These are phyloP conservation scores for Gracilaria caudata DNA, from an alignment of 23 red algal species.

Conservation along the genomic window DNA sequence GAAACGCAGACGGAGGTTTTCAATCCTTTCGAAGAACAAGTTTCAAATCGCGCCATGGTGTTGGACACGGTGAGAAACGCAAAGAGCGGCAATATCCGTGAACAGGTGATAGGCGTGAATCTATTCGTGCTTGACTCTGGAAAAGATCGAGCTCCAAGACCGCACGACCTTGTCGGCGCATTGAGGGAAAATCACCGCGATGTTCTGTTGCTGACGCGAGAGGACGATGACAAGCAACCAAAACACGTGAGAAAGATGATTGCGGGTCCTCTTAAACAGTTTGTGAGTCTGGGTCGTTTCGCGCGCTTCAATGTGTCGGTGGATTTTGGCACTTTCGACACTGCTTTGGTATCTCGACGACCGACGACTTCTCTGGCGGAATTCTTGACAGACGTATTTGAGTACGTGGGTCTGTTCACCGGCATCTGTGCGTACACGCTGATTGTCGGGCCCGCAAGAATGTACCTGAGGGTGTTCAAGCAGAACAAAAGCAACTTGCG, in stretches of 20 bases:
- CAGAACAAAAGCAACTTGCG: background rate
- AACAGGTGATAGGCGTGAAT: conserved; percentile 8
- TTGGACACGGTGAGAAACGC: conserved; percentile 18
- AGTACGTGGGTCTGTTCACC: conserved; percentile 66
- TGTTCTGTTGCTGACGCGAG: conserved; percentile 30
- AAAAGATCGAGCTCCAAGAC: background rate
- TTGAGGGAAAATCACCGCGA: conserved; percentile 40
- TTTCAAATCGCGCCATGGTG: conserved; percentile 15
- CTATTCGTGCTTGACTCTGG: conserved; percentile 34
- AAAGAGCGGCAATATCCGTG: background rate
- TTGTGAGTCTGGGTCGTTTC: conserved; percentile 39
- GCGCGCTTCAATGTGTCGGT: conserved; percentile 44
- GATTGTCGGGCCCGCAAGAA: conserved; percentile 55
- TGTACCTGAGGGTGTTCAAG: conserved; percentile 45
- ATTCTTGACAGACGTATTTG: conserved; percentile 72
- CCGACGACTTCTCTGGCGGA: conserved; percentile 64
- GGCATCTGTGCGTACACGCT: conserved; percentile 70
- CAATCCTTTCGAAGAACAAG: conserved; percentile 8
- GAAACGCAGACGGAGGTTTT: conserved; percentile 8
- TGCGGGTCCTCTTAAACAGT: conserved; percentile 23
- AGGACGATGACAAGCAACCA: conserved; percentile 15
- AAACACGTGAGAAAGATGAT: conserved; percentile 13
- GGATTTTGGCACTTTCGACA: conserved; percentile 56
- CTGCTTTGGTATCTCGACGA: conserved; percentile 20
- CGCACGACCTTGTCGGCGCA: conserved; percentile 21